Conservation (phyloP, 2,329 filamentous ascomycete species). For the Arthrobotrys sphaeroides region DNA sequence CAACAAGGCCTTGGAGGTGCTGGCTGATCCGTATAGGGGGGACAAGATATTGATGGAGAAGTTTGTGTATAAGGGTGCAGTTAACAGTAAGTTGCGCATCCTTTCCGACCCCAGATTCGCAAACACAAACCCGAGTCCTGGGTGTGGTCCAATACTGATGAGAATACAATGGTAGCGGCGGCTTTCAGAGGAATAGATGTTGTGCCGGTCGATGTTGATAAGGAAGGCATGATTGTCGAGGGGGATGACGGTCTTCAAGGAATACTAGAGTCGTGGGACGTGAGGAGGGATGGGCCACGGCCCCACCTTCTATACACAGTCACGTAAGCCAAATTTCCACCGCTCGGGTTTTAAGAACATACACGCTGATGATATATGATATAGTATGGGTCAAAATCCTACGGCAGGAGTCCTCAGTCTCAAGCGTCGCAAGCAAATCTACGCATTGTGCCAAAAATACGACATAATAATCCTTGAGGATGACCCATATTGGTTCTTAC, state of each 20-base stretch:
- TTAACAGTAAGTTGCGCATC: conserved; percentile 64
- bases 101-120: background rate
- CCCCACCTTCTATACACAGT: conserved; percentile 91
- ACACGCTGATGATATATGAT: background rate
- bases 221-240: conserved; percentile 78
- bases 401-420: conserved; percentile 79
- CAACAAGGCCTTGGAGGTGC: conserved; percentile 76
- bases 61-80: conserved; percentile 81
- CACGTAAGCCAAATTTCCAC: conserved; percentile 62
- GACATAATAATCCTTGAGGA: conserved; percentile 93
- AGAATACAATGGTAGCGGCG: conserved; percentile 61
- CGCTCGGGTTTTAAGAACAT: background rate
- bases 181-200: conserved; percentile 76
- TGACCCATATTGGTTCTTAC: conserved; percentile 94
- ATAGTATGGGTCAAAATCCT: conserved; percentile 82
- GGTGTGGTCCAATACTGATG: background rate
- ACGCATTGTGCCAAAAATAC: conserved; percentile 80
- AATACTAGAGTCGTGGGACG: conserved; percentile 84
- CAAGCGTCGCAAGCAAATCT: conserved; percentile 78
- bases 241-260: conserved; percentile 79
- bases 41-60: conserved; percentile 78
- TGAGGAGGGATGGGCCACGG: conserved; percentile 71
- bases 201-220: conserved; percentile 78
- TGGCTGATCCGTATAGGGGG: conserved; percentile 79
- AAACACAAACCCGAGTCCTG: background rate